phyloP scores from a whole-genome alignment of 1,284 basidiomycete genomes.

The Testicularia cyperi region DNA sequence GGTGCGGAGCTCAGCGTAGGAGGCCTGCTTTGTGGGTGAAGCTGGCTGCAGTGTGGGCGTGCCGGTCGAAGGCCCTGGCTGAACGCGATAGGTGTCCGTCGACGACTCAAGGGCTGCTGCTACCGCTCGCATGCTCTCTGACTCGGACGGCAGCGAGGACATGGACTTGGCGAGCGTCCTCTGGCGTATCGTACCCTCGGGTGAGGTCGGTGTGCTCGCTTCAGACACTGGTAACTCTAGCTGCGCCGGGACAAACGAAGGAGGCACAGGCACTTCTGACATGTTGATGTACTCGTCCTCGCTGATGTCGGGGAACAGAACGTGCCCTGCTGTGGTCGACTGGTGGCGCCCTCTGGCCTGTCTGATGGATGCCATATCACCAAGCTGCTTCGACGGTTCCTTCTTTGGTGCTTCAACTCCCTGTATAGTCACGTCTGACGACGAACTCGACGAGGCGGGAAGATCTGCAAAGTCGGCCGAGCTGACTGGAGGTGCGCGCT shows the following conservation, averaged over 20 bases:
- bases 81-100: constrained; percentile 8
- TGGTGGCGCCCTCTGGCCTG: constrained; percentile 23
- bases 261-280: constrained; percentile 11
- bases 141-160: constrained; percentile 4
- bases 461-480: constrained; percentile 33
- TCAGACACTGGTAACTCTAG: no score
- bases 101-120: constrained; percentile 18
- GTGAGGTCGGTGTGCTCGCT: neutral
- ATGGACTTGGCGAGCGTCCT: constrained; percentile 3
- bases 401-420: no score
- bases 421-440: constrained; percentile 11
- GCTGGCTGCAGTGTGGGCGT: constrained; percentile 19
- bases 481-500: constrained; percentile 39
- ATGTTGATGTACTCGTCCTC: constrained; percentile 19
- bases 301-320: constrained; percentile 10
- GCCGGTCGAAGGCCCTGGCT: constrained; percentile 13
- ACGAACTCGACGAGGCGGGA: constrained; percentile 14
- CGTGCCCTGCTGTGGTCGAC: constrained; percentile 1
- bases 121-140: constrained; percentile 25
- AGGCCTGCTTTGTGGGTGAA: constrained; percentile 6
- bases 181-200: no score
- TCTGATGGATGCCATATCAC: constrained; percentile 24
- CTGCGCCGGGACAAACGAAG: neutral
- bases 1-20: constrained; percentile 6
- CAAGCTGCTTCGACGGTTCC: constrained; percentile 5